phyloP scores from a whole-genome alignment of 805 yeast species.

The Pichia paraexigua region DNA sequence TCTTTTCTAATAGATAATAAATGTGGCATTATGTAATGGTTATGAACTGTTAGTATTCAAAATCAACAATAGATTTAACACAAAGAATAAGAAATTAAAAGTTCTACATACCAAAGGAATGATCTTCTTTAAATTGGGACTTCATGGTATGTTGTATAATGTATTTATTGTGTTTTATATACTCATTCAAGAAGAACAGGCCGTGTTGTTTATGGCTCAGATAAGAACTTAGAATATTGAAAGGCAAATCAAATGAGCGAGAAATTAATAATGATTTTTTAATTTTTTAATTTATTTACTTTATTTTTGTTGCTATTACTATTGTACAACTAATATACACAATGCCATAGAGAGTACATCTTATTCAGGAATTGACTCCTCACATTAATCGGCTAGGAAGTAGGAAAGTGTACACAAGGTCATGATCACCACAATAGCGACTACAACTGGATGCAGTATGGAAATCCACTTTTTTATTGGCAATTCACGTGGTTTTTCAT shows the following conservation, averaged over 20 bases:
- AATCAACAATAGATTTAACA: too few species aligned
- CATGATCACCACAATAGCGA: neutral
- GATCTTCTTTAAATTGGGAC: slow-evolving; percentile 91
- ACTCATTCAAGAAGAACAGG: neutral
- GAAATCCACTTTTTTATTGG: neutral
- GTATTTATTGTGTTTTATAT: neutral
- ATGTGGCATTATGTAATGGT: slow-evolving; percentile 2
- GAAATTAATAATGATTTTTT: neutral
- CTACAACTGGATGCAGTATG: neutral
- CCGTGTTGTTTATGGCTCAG: neutral
- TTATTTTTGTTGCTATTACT: too few species aligned
- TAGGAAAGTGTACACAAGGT: slow-evolving; percentile 5
- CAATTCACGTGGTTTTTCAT: neutral
- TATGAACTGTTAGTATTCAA: neutral
- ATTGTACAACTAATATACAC: neutral
- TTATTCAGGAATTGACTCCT: neutral
- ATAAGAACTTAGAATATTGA: neutral
- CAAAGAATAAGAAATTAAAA: neutral
- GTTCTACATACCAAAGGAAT: slow-evolving; percentile 70
- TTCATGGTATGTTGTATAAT: slow-evolving; percentile 44
- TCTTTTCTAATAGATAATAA: slow-evolving; percentile 47
- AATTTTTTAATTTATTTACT: too few species aligned
- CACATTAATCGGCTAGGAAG: slow-evolving; percentile 8
- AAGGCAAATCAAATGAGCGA: neutral
- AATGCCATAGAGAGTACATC: neutral